Conservation (phyloP, 352 stramenopile species). For the Globisporangium carolinianum region DNA sequence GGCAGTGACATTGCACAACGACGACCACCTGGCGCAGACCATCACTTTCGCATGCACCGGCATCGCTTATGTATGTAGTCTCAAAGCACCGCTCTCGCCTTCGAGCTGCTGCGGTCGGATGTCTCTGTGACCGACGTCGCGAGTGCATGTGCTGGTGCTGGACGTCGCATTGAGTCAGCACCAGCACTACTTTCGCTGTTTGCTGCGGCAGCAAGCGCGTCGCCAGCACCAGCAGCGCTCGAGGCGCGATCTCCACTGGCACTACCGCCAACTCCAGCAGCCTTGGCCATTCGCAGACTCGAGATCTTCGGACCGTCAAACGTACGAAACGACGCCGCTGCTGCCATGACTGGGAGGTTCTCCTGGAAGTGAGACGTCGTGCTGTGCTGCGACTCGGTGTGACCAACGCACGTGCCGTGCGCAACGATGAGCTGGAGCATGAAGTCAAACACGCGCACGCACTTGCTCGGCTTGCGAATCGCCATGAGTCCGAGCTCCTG, state of each 20-base stretch:
- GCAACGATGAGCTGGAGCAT: slow-evolving; percentile 45
- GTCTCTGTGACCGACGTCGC: slow-evolving; percentile 8
- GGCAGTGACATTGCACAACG: no score
- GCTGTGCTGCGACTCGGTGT: slow-evolving; percentile 17
- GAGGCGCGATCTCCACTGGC: neutral
- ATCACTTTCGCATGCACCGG: no score
- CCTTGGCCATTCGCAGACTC: neutral
- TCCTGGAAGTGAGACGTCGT: slow-evolving; percentile 24
- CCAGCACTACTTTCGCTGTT: neutral
- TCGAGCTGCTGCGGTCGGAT: slow-evolving; percentile 8
- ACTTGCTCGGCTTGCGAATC: slow-evolving; percentile 20
- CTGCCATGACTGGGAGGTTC: slow-evolving; percentile 27
- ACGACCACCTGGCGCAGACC: no score
- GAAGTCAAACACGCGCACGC: slow-evolving; percentile 43
- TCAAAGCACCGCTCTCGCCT: no score
- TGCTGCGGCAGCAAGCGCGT: neutral
- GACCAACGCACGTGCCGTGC: slow-evolving; percentile 17
- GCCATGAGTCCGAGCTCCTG: slow-evolving; percentile 22
- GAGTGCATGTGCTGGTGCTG: neutral
- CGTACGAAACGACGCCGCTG: slow-evolving; percentile 5
- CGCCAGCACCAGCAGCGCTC: neutral
- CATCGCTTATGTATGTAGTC: no score
- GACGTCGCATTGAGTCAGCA: neutral
- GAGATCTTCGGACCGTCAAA: neutral
- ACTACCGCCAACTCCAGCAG: neutral